Evolutionary conservation across 441 rosid genomes (phyloP).

Genomic region (Erysimum pusillum): DNA sequence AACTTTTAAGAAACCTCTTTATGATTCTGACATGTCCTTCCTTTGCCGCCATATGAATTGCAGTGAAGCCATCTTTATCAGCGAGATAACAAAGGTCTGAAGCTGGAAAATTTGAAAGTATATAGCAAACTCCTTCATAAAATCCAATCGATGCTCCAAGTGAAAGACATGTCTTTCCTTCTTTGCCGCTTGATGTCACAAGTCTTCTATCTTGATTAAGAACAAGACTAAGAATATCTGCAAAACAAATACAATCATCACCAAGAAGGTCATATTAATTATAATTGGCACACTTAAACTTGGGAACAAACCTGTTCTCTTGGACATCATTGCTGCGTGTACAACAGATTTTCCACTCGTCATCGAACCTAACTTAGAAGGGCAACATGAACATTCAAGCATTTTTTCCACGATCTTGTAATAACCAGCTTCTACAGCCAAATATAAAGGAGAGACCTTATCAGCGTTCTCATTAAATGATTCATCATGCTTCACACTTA

Average conservation of each 20-base stretch:
- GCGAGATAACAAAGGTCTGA: neutral
- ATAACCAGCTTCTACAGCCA: slow-evolving; percentile 31
- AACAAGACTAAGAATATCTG: slow-evolving; percentile 25
- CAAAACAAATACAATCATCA: neutral
- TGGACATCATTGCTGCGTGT: slow-evolving; percentile 28
- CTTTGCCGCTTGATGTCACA: neutral
- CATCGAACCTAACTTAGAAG: neutral
- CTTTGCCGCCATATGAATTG: slow-evolving; percentile 22
- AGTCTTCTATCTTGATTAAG: slow-evolving; percentile 12
- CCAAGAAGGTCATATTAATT: too few species aligned
- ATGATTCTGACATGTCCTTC: slow-evolving; percentile 23
- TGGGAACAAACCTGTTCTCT: slow-evolving; percentile 3
- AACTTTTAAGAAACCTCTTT: slow-evolving; percentile 22
- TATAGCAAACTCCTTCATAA: slow-evolving; percentile 24
- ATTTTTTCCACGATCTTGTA: neutral
- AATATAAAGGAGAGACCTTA: slow-evolving; percentile 9
- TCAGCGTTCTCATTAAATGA: neutral
- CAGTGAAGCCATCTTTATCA: slow-evolving; percentile 33
- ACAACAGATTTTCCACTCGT: neutral
- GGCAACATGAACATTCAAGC: neutral
- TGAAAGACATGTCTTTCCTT: slow-evolving; percentile 21
- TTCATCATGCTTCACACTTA: neutral
- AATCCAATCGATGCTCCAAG: slow-evolving; percentile 31
- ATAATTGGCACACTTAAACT: too few species aligned
- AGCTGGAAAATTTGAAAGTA: slow-evolving; percentile 3